Base-by-base conservation (phyloP, 2,329 filamentous ascomycete species). In the Hysterium pulicare region DNA sequence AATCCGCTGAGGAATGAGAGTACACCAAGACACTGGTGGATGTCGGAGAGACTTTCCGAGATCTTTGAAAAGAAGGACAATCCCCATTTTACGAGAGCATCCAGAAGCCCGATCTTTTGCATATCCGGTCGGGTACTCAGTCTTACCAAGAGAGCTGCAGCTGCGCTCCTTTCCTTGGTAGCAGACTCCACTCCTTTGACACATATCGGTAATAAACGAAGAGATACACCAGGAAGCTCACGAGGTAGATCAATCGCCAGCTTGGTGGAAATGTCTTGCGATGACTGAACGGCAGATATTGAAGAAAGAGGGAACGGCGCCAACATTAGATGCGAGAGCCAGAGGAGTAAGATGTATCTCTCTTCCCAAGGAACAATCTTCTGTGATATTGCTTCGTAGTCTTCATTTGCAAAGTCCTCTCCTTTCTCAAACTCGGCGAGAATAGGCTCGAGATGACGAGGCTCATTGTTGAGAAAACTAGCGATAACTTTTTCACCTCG, bases 401-500 rank as follows among this genome's bases (percentile, higher is more conserved):
- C 46, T 8, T 34, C 39, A 3, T 19, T 42, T 10, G 47, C 39
- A 19, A 51, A 47, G 5, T 55, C 55, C 33, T 69, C 67, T 55
- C 73, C 76, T 23, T 77, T 73, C 58, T 94, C 88, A 32, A 95
- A 80, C 13, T 85, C 84, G 2, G 77, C 75, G 7, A 96, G 74
- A 47, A 98, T 76, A 1, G 85, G 77, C 62, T 95, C 90, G 11
- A 98, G 78, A 58, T 90, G 85, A 57, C 79, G 84, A 2, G 90
- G 85, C 64, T 97, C 93, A 50, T 93, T 95, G 61, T 87, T 91
- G 51, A 98, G 73, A 60, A 97, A 96, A 32, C 88, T 82, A 40
- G 90, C 83, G 54, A 98, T 84, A 39, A 98, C 85, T 67, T 97
- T 97, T 62, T 93, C 84, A 19, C 93, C 91, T 40, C 93, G 81